Evolutionary conservation across 768 basidiomycete genomes (phyloP), one percentile per base, ranked within the genome.

Genomic region (Pleurotus tuber-regium): DNA sequence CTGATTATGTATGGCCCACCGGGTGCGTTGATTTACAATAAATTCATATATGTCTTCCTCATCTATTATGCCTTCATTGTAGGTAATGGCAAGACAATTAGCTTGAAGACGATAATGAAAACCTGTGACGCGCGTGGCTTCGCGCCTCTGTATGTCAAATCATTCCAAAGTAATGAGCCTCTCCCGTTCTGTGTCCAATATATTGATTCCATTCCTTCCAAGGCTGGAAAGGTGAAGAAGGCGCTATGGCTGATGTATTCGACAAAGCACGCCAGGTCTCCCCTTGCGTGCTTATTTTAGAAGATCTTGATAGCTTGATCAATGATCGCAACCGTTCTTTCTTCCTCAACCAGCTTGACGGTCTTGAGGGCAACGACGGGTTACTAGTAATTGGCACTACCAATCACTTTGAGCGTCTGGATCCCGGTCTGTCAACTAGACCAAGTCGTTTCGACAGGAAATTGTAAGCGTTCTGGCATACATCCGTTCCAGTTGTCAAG

Each of bases 361-460:
- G 91, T 1, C 65, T 92, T 26, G 82, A 86, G 61, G 78, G 82
- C 25, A 92, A 92, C 59, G 83, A 92, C 54, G 92, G 92, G 0
- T 57, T 94, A 8, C 76, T 93, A 24, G 70, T 92, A 59, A 84
- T 92, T 50, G 84, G 79, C 14, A 82, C 89, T 1, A 93, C 92
- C 21, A 94, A 93, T 62, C 89, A 93, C 65, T 84, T 92, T 54
- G 87, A 92, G 35, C 71, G 77, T 39, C 78, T 93, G 35, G 92
- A 92, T 61, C 82, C 87, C 26, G 87, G 84, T 5, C 65, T 94
- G 53, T 85, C 87, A 56, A 80, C 72, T 35, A 79, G 92, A 16
- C 91, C 91, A 7, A 90, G 87, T 59, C 80, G 91, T 31, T 93
- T 93, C 58, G 91, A 93, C 63, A 76, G 92, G 48, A 91, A 92